Base-by-base conservation (phyloP, 331 rosid genomes). In the Rosa hybrid region DNA sequence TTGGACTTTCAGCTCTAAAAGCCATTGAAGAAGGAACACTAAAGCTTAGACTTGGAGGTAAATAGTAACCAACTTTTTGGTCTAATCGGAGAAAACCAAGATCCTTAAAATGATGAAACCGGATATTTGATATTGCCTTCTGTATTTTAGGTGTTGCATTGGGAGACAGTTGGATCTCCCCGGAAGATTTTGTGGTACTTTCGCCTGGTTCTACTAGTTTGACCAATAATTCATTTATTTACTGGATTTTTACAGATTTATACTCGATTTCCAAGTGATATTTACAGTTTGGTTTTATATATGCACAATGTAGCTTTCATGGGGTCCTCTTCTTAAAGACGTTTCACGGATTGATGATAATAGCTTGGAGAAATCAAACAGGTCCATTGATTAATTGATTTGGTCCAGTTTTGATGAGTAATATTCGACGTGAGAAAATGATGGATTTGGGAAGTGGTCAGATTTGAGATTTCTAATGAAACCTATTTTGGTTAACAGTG, bases 91-190 rank as follows among this genome's bases (percentile, higher is more conserved):
- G 9, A 16, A 41, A 23, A 59, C 57, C 79, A 44, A 16, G 42
- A 42, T 62, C 68, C 21, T 21, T 10, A 27, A 44, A 7, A 67
- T 34, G 13, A 57, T 13, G 8, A 39, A 18, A 39, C 20, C 39
- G 70, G 13, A 9, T 45, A 18, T 6, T 13, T 38, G 27, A 54
- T 12, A 3, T 23, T 72, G 56, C 49, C 0, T 30, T 25, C 59
- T 72, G 51, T 72, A 17, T 7, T 87, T 79, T 68, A 94, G 98
- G 98, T 76, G 99, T 95, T 78, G 94, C 86, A 82, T 81, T 95
- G 80, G 99, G 99, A 78, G 93, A 95, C 72, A 91, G 97, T 81
- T 95, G 98, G 99, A 95, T 95, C 83, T 95, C 99, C 75, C 98
- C 99, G 0, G 94, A 95, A 87, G 99, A 95, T 85, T 95, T 74